Evolutionary conservation across 73 alveolate species (phyloP).

Genomic region (Durusdinium trenchii): DNA sequence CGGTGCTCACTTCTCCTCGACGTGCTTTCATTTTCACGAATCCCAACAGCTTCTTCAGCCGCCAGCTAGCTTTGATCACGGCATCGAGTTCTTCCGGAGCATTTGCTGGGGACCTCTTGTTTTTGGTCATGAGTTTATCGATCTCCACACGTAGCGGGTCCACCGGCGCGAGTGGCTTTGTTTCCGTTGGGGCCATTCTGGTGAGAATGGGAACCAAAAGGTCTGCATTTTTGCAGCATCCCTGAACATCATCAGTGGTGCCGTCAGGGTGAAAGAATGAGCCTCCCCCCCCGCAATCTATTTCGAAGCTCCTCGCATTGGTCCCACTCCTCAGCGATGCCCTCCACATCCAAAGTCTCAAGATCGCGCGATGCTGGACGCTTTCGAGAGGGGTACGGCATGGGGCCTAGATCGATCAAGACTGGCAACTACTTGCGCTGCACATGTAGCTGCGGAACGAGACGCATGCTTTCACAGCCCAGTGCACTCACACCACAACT

Average conservation of each 20-base stretch:
- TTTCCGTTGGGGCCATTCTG: not conserved
- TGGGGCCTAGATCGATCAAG: not conserved
- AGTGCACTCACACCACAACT: not conserved
- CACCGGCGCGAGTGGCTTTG: not conserved
- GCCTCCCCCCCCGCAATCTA: not conserved
- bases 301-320: not conserved
- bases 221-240: not conserved
- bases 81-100: not conserved
- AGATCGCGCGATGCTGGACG: not conserved
- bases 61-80: not conserved
- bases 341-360: not conserved
- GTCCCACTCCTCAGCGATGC: constrained; percentile 6
- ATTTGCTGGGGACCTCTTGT: not conserved
- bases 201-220: not conserved
- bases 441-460: not conserved
- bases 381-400: not conserved
- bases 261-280: not conserved
- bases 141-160: not conserved
- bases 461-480: not conserved
- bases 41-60: not conserved
- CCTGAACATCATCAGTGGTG: not conserved
- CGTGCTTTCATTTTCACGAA: not conserved
- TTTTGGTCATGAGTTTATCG: not conserved
- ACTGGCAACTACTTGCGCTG: not conserved
- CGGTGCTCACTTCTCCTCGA: not conserved